Percentiles rank a stretch among this genome's conserved stretches.
Evolutionary conservation across 116 monocot species (phyloP).

Genomic region (Dioscorea cayenensis): DNA sequence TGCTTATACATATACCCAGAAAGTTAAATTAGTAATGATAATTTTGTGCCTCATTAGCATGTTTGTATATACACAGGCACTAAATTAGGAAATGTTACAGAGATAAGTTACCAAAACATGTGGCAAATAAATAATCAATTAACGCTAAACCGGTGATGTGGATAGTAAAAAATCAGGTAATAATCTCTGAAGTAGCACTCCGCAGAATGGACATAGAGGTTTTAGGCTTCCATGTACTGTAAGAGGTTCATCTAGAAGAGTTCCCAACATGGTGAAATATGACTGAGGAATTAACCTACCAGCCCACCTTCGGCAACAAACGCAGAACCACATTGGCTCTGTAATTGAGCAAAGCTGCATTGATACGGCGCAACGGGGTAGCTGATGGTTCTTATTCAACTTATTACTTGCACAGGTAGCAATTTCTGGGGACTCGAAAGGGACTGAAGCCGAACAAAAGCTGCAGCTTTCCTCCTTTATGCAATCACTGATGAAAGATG

Average conservation of each 20-base stretch:
- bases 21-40: too few species aligned
- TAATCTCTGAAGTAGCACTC: conserved; percentile 49
- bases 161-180: conserved; percentile 54
- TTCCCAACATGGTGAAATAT: conserved; percentile 41
- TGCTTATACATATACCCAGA: too few species aligned
- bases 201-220: conserved; percentile 70
- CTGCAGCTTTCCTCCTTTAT: conserved; percentile 40
- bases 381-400: conserved; percentile 27
- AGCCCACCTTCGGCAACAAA: conserved; percentile 52
- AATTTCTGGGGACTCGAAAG: conserved; percentile 50
- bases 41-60: too few species aligned
- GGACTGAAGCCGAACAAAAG: conserved; percentile 57
- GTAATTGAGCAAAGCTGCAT: conserved; percentile 50
- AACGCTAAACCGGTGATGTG: conserved; percentile 32
- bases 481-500: conserved; percentile 3
- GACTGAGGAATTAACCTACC: conserved; percentile 28
- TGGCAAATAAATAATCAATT: neutral
- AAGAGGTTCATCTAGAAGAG: conserved; percentile 3
- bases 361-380: conserved; percentile 59
- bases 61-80: neutral
- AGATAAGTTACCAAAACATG: neutral
- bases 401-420: conserved; percentile 42
- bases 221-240: neutral
- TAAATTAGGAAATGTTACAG: neutral
- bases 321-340: conserved; percentile 53